These are phyloP conservation scores for Chondrostereum purpureum DNA, from an alignment of 1,284 basidiomycete genomes.

Conservation along the genomic window DNA sequence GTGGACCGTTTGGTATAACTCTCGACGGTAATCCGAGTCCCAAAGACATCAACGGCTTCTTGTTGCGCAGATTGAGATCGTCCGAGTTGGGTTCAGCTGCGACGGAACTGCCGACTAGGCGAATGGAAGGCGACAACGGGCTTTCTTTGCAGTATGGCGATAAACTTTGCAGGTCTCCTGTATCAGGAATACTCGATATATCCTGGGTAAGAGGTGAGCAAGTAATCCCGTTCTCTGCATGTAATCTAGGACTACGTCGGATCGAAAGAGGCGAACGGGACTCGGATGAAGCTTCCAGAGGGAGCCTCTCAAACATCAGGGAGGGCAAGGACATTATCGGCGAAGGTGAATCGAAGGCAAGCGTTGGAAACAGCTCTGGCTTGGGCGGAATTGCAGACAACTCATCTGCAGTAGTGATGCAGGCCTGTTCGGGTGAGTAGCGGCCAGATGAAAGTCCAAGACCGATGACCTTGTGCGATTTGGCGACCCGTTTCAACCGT, in stretches of 20 bases:
- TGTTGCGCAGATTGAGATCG: too few species aligned
- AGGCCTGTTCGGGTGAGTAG: neutral
- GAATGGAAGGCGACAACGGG: too few species aligned
- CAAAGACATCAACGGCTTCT: too few species aligned
- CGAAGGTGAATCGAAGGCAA: neutral
- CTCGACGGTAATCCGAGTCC: neutral
- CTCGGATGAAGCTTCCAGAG: neutral
- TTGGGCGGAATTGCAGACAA: neutral
- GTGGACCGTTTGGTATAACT: neutral
- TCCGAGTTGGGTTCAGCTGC: too few species aligned
- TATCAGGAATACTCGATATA: too few species aligned
- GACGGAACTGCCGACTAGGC: too few species aligned
- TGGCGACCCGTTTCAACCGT: neutral
- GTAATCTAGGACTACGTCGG: too few species aligned
- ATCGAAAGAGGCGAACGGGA: neutral
- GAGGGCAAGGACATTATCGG: neutral
- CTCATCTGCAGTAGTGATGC: too few species aligned
- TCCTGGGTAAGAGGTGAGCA: too few species aligned
- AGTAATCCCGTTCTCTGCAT: too few species aligned
- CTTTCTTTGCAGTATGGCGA: too few species aligned
- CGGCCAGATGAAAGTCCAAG: neutral
- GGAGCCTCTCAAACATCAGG: neutral
- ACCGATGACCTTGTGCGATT: neutral
- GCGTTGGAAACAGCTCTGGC: neutral
- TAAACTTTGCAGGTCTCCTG: too few species aligned